phyloP scores from a whole-genome alignment of 1,284 basidiomycete species.

The Tilletia walkeri region DNA sequence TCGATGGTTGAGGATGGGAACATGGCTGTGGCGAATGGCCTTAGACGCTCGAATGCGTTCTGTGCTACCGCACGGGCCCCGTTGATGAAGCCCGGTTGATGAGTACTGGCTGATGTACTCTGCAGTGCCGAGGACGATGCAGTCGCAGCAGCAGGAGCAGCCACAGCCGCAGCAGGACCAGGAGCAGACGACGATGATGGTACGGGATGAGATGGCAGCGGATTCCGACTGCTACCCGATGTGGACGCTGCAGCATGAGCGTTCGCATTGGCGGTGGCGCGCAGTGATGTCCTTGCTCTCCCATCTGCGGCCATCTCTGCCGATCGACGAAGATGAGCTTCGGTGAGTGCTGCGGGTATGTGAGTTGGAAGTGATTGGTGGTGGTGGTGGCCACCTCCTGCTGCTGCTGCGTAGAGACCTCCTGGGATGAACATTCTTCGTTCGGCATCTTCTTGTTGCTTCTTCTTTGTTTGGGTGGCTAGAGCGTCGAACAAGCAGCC shows the following conservation, averaged over 20 bases:
- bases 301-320: too few relatives aligned
- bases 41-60: constrained; percentile 3
- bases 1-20: neutral
- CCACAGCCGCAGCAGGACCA: neutral
- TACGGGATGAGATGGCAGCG: too few relatives aligned
- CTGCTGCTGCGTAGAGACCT: too few relatives aligned
- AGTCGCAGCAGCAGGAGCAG: neutral
- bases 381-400: too few relatives aligned
- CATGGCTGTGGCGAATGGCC: neutral
- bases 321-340: neutral
- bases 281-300: too few relatives aligned
- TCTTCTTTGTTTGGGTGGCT: constrained; percentile 33
- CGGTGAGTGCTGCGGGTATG: neutral
- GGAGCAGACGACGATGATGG: neutral
- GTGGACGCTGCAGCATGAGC: neutral
- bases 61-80: constrained; percentile 6
- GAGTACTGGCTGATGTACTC: too few relatives aligned
- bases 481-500: constrained; percentile 46
- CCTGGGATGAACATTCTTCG: constrained; percentile 10
- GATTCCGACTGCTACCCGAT: neutral
- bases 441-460: constrained; percentile 29
- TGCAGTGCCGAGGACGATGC: neutral
- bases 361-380: neutral
- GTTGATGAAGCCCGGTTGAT: neutral
- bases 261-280: neutral